Evolutionary conservation across 805 yeast genomes (phyloP), one percentile per base, ranked within the genome.

Genomic region (Candida schatavii): DNA sequence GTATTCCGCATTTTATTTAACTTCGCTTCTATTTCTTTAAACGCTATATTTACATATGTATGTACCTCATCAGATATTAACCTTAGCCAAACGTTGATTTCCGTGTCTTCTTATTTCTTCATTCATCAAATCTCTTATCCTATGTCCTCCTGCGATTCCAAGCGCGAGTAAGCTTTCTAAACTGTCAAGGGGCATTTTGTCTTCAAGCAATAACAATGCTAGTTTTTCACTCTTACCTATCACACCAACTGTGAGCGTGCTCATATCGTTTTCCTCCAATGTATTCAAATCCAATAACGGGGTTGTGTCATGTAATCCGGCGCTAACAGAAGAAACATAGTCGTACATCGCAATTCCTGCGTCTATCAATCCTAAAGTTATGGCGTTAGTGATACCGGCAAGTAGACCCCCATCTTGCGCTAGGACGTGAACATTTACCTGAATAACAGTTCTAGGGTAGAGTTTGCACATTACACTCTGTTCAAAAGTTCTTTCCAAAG

Each of bases 261-360:
- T 81, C 71, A 91, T 76, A 48, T 89, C 97, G 43, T 69, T 73
- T 57, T 88, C 97, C 61, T 93, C 99, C 46, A 86, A 58, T 7
- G 81, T 72, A 59, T 87, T 88, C 45, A 90, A 75, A 59, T 91
- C 99, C 37, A 93, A 68, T 44, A 93, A 66, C 11, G 96, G 89
- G 5, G 72, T 65, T 34, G 78, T 81, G 51, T 88, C 96, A 53
- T 80, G 82, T 17, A 87, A 63, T 0, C 97, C 97, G 4, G 89
- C 85, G 22, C 84, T 75, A 13, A 88, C 77, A 1, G 95, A 81
- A 42, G 88, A 78, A 13, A 91, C 84, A 57, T 88, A 90, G 59
- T 93, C 98, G 56, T 84, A 85, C 84, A 93, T 83, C 4, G 97
- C 85, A 35, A 93, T 83, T 38, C 98, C 98, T 2, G 98, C 97